Base-by-base conservation (phyloP, 1,284 basidiomycete genomes). In the Leccinum pallidistipes region DNA sequence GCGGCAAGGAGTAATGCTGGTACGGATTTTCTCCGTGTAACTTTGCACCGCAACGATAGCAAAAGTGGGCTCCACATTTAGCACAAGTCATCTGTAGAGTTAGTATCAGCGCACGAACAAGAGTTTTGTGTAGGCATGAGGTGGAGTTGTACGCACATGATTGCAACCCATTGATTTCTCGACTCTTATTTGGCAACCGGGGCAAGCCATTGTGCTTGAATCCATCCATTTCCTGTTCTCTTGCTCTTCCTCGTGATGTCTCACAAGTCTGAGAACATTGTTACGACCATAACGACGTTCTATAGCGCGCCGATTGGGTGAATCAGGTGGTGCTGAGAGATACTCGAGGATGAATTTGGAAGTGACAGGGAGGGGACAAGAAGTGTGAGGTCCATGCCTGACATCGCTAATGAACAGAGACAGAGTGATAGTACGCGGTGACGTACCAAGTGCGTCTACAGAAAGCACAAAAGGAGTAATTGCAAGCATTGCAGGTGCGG, bases 91-190 rank as follows among this genome's bases (percentile, higher is more conserved):
- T 91, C 88, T 91, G 64, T 47, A 16, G 6, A 24, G 31, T 57
- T 18, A 60, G 18, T 21, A 47, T 47, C 18, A 47, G 45, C 11
- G 18, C 18, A 47, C 18, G 21, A 47, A 11, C 14, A 36, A 36
- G 38, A 40, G 38, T 9, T 40, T 5, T n/a, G 16, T 40, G 36
- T 38, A 38, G 45, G 11, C n/a, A 29, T 9, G 14, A 50, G 3
- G 49, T 50, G 49, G 49, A 29, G 49, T 50, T 50, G 29, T 45
- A 79, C 86, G 58, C 78, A 90, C 88, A 74, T 91, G 89, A 69
- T 91, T 91, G 73, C 90, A 93, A 1, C 91, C 90, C 56, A 81
- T 66, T 18, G 80, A 84, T 76, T 93, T 92, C 74, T 93, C 86
- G n/a, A 92, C 85, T 61, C 81, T 78, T 12, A 90, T 78, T 6